Percentiles rank a stretch among this genome's conserved stretches.
Evolutionary conservation across 495 filamentous ascomycete species (phyloP).

Genomic region (Aspergillus hancockii): DNA sequence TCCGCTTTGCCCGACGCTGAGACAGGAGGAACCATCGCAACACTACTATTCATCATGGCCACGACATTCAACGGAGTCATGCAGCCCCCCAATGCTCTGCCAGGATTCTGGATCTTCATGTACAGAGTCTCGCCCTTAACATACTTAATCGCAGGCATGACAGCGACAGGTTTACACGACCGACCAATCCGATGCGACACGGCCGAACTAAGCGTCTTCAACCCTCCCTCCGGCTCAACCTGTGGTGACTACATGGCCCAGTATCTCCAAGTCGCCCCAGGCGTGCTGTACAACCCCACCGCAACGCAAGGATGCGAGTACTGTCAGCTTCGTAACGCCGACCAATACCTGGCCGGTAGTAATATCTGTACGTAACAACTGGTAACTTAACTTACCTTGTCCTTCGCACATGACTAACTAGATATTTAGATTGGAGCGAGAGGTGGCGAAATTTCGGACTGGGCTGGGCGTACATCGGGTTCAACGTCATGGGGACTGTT

Average conservation of each 20-base stretch:
- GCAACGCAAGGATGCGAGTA: slow-evolving; percentile 45
- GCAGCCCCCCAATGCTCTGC: slow-evolving; percentile 50
- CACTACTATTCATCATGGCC: slow-evolving; percentile 59
- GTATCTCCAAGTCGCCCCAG: slow-evolving; percentile 35
- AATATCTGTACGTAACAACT: slow-evolving; percentile 44
- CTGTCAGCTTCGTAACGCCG: slow-evolving; percentile 46
- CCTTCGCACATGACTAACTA: slow-evolving; percentile 9
- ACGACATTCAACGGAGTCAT: slow-evolving; percentile 65
- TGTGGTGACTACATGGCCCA: slow-evolving; percentile 51
- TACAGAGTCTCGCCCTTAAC: slow-evolving; percentile 56
- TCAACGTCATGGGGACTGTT: slow-evolving; percentile 53
- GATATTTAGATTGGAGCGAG: slow-evolving; percentile 36
- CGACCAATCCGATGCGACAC: slow-evolving; percentile 43
- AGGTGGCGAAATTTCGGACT: slow-evolving; percentile 58
- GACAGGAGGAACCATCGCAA: slow-evolving; percentile 57
- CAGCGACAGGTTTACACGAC: slow-evolving; percentile 47
- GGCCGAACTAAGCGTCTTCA: slow-evolving; percentile 53
- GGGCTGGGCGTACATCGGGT: slow-evolving; percentile 54
- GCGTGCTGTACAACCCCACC: slow-evolving; percentile 45
- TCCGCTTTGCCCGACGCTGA: slow-evolving; percentile 53
- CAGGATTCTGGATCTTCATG: slow-evolving; percentile 63
- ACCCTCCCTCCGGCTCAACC: slow-evolving; percentile 48
- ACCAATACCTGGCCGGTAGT: slow-evolving; percentile 46
- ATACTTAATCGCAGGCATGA: slow-evolving; percentile 57
- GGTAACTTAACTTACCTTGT: neutral